Evolutionary conservation across 768 basidiomycete genomes (phyloP), one percentile per base, ranked within the genome.

Genomic region (Auricularia auricula-judae): DNA sequence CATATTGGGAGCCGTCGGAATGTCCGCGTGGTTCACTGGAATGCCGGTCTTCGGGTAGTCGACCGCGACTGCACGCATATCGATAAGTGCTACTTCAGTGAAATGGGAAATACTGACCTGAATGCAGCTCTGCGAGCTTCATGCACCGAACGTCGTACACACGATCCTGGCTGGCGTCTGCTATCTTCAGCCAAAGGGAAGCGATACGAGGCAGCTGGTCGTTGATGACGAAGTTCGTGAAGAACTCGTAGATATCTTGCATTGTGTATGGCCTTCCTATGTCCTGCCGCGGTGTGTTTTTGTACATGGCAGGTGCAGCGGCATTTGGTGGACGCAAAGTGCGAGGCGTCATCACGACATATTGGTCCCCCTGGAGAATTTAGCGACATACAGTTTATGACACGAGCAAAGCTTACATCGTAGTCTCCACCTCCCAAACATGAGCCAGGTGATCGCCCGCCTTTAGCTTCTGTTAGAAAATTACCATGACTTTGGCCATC

Each of bases 361-460:
- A 54, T 54, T 54, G 11, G 29, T 54, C 53, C 29, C 53, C 53
- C 53, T 54, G 18, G 21, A 74, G 33, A 71, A 68, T 1, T 66
- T 63, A 12, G 51, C 14, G 36, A 29, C 29, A 29, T 71, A 66
- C n/a, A 18, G n/a, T 7, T 11, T 10, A n/a, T 18, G 8, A 8
- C 5, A n/a, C 3, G 81, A 79, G 36, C 66, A 64, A 83, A 84
- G 66, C 83, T 86, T 12, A 76, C 72, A 65, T 87, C 86, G 33
- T 86, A 87, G 70, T 89, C 88, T 0, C 87, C 87, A 1, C 87
- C 87, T 3, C 86, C 86, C 0, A 87, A 76, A 65, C 77, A 85
- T 2, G 85, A 84, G 0, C 53, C 53, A n/a, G 53, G 53, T 8
- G 53, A 54, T 7, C 53, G 53, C 10, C 11, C n/a, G 53, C 53